Conservation (phyloP, 208 protist species). For the Balamuthia mandrillaris region DNA sequence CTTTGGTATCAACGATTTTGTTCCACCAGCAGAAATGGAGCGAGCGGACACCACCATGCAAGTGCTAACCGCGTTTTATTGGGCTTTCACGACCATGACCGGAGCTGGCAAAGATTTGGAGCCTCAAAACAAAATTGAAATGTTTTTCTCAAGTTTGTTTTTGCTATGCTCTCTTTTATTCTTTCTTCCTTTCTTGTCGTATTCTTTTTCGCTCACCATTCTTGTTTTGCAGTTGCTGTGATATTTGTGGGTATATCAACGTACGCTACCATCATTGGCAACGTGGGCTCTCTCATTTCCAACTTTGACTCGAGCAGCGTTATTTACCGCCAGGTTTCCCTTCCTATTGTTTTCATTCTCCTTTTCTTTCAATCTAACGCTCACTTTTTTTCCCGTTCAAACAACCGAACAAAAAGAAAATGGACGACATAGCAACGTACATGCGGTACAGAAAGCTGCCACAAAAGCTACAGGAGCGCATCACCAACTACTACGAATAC, state of each 20-base stretch:
- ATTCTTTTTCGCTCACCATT: background rate
- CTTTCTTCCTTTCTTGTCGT: too few species aligned
- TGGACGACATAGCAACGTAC: background rate
- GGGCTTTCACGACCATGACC: background rate
- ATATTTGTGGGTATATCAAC: background rate
- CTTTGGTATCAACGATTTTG: background rate
- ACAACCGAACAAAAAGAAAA: background rate
- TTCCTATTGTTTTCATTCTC: background rate
- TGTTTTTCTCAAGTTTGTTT: background rate
- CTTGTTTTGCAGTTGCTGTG: background rate
- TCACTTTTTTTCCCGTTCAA: background rate
- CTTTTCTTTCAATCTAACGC: background rate
- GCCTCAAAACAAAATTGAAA: background rate
- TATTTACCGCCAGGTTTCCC: background rate
- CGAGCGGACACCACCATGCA: background rate
- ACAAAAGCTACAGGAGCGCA: background rate
- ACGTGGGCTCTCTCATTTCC: background rate
- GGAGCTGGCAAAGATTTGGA: background rate
- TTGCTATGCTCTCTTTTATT: background rate
- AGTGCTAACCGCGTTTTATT: background rate
- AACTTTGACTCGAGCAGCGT: background rate
- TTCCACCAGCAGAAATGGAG: background rate
- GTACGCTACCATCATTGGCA: background rate
- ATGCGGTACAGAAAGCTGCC: background rate
- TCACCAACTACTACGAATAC: background rate